Percentiles rank a stretch among this genome's conserved stretches.
These are phyloP conservation scores for Aspergillus japonicus DNA, from an alignment of 2,329 filamentous ascomycete species.

Conservation along the genomic window DNA sequence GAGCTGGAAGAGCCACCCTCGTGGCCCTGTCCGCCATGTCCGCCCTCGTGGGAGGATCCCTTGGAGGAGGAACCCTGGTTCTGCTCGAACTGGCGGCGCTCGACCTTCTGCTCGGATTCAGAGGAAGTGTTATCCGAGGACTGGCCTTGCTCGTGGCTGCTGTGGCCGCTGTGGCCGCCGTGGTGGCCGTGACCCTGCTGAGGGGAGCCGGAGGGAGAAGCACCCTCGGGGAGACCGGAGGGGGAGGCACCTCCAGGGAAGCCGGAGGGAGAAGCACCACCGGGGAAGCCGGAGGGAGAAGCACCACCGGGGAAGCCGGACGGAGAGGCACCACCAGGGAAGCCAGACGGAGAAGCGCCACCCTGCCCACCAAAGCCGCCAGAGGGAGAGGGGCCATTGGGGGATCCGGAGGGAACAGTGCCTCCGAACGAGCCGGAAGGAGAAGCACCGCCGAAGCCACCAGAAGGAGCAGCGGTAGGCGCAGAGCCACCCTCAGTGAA, in stretches of 20 bases:
- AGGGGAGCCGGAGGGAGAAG: neutral
- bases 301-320: neutral
- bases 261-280: neutral
- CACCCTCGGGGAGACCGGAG: neutral
- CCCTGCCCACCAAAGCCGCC: too few relatives aligned
- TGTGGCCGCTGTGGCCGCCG: neutral
- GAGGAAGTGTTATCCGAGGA: neutral
- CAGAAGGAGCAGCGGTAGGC: too few relatives aligned
- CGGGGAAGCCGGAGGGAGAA: neutral
- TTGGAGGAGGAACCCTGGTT: neutral
- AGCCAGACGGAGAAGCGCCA: neutral
- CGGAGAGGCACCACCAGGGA: neutral
- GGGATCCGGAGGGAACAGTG: too few relatives aligned
- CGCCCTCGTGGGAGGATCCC: neutral
- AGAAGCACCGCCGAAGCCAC: too few relatives aligned
- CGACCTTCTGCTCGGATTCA: neutral
- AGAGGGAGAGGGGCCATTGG: too few relatives aligned
- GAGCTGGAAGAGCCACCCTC: neutral
- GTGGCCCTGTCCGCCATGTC: neutral
- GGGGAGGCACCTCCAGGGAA: neutral
- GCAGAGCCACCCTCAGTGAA: too few relatives aligned
- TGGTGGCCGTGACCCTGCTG: neutral
- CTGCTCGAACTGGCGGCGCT: neutral
- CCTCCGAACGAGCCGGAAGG: too few relatives aligned
- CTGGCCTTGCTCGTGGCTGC: neutral